Conservation (phyloP, 345 rosid genomes). For the Eucalyptus viminalis region DNA sequence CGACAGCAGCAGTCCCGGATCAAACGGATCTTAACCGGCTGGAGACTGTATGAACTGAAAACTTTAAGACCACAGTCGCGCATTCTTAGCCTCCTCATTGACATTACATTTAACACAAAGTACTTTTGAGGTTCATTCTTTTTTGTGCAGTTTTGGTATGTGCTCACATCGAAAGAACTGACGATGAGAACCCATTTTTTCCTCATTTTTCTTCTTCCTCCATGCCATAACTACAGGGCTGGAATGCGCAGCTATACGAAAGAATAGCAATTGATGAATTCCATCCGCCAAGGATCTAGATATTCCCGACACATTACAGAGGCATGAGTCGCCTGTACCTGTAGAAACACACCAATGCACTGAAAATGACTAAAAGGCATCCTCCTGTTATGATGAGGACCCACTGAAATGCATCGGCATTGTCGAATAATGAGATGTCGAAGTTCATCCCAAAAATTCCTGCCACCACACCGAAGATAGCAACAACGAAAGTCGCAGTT, state of each 20-base stretch:
- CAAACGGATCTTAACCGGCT: neutral
- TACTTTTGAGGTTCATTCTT: neutral
- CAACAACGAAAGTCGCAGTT: conserved; percentile 86
- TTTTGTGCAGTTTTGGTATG: neutral
- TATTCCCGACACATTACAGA: conserved; percentile 7
- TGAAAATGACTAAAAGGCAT: conserved; percentile 40
- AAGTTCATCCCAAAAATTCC: conserved; percentile 97
- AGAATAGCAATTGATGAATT: neutral
- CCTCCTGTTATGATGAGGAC: conserved; percentile 66
- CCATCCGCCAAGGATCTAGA: neutral
- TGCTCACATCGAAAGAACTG: neutral
- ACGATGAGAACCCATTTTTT: neutral
- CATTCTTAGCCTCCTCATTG: neutral
- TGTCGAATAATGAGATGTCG: conserved; percentile 47
- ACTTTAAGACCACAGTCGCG: neutral
- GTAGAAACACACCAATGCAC: conserved; percentile 83
- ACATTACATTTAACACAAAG: neutral
- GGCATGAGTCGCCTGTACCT: conserved; percentile 92
- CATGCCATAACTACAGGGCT: neutral
- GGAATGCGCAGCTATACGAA: neutral
- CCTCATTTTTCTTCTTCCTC: neutral
- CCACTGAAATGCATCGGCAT: conserved; percentile 78
- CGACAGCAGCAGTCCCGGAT: neutral
- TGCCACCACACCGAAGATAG: conserved; percentile 91
- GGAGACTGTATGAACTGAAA: neutral